Base-by-base conservation (phyloP, 2,329 filamentous ascomycete species). In the Fusarium domesticum region DNA sequence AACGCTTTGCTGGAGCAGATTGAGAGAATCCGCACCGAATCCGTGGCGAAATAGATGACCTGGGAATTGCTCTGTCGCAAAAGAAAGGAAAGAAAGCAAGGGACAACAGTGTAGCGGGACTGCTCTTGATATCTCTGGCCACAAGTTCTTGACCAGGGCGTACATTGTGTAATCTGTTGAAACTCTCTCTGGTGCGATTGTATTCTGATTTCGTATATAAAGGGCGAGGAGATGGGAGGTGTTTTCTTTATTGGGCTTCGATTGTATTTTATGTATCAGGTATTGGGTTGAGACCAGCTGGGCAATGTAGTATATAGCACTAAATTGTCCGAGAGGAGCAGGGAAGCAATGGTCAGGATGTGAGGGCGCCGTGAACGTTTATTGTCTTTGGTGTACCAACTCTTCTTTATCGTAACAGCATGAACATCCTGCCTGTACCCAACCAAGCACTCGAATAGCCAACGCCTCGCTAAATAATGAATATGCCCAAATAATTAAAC, bases 1-100 rank as follows among this genome's bases (percentile, higher is more conserved):
- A 54, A 56, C 14, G 56, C 61, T 15, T 54, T 69, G 6, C 4
- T 6, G 3, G 59, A 59, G 7, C 62, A 58, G 15, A 69, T 69
- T 43, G 61, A 65, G 18, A 42, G 61, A 19, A 56, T 45, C 54
- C 54, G 56, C 56, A 58, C 55, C 23, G 23, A 28, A 4, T 11
- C 23, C 7, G 14, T 12, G 10, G 14, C 10, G 23, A 28, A 28
- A 28, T 28, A 28, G 14, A 28, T 12, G 4, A 12, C 7, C 14
- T 4, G 10, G 14, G 3, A 11, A 4, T 8, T 12, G 14, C 23
- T 10, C 23, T 28, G 23, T 28, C 23, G 7, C 23, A 28, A 28
- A 5, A 28, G 14, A 8, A 28, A 28, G 14, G 14, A 12, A 28
- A 28, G 23, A 28, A 12, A 28, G 23, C 23, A 28, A 5, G 14